Evolutionary conservation across 306 rosid genomes (phyloP), one percentile per base, ranked within the genome.

Genomic region (Prinsepia uniflora): DNA sequence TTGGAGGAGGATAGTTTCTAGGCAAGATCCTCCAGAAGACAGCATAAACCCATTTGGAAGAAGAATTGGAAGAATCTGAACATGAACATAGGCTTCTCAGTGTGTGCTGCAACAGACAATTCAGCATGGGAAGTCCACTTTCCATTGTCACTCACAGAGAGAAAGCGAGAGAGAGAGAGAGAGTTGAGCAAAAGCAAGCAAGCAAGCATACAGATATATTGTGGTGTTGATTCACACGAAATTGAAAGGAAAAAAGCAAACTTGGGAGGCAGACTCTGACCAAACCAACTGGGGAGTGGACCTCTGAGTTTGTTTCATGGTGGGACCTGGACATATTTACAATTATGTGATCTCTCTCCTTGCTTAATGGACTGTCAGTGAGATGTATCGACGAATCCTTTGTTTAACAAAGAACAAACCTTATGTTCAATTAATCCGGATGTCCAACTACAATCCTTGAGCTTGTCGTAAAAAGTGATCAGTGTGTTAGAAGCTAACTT

Each of bases 41-140:
- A 36, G 96, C 88, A 20, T 92, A 92, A 6, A 90, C 91, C 98
- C 98, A 92, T 75, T 88, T 92, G 36, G 98, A 86, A 75, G 98
- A 86, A 75, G 94, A 79, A 75, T 45, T 57, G 6, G 19, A 18
- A 52, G 88, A 85, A 71, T 70, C 82, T 5, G 73, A 78, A 75
- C 72, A 73, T 13, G 90, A 83, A 67, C 98, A 90, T 0, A 88
- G 62, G 79, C 73, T 82, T 76, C 88, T 88, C 43, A 92, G 88
- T 10, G 96, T 82, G 58, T 85, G 89, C 72, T 90, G 98, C 74
- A 92, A 75, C 76, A 92, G 92, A 76, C 82, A 88, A 67, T 92
- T 84, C 41, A 89, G 85, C 82, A 88, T 76, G 70, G 96, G 92
- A 59, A 84, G 77, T 72, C 96, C 89, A 71, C 68, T 82, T 78